Base-by-base conservation (phyloP, 306 rosid species). In the Rosa lucieae region DNA sequence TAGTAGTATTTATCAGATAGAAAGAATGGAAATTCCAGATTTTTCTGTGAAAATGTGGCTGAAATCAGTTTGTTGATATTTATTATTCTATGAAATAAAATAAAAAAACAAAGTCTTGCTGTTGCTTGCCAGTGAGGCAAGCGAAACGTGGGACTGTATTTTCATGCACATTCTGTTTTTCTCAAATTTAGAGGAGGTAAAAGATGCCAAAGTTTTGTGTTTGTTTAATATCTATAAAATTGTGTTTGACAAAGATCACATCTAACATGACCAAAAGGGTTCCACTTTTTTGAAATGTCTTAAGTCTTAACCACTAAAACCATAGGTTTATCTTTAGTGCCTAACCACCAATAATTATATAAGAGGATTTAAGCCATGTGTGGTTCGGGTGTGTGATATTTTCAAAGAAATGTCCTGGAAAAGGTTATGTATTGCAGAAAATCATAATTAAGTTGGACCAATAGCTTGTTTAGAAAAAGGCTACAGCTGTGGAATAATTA, bases 31-130 rank as follows among this genome's bases (percentile, higher is more conserved):
- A 84, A 69, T 79, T 80, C 74, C 80, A 88, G 91, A 89, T 79
- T 89, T 89, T 81, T 92, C 82, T 77, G 72, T 17, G 80, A 88
- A 90, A 86, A 86, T 83, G 89, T 84, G 97, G 97, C 84, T 84
- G 84, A 80, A 89, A 73, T 82, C 23, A 20, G 85, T 88, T 84
- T 70, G 86, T 83, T 42, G 5, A 26, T 61, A 17, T 29, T 42
- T 55, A 26, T 23, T 23, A 35, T 61, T 56, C 15, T 58, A 58
- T 21, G 4, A 9, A 58, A 53, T 7, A 55, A 29, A 29, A 29
- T 29, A 7, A n/a, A 20, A 55, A 20, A 55, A 6, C 2, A 53
- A 53, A 53, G 43, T 26, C 21, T 71, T 70, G 56, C n/a, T 48
- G 43, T 69, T 69, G 73, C 73, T 69, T 44, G 44, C 29, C 40